Percentiles rank a stretch among this genome's conserved stretches.
These are phyloP conservation scores for Falciphora oryzae DNA, from an alignment of 2,329 filamentous ascomycete genomes.

Conservation along the genomic window DNA sequence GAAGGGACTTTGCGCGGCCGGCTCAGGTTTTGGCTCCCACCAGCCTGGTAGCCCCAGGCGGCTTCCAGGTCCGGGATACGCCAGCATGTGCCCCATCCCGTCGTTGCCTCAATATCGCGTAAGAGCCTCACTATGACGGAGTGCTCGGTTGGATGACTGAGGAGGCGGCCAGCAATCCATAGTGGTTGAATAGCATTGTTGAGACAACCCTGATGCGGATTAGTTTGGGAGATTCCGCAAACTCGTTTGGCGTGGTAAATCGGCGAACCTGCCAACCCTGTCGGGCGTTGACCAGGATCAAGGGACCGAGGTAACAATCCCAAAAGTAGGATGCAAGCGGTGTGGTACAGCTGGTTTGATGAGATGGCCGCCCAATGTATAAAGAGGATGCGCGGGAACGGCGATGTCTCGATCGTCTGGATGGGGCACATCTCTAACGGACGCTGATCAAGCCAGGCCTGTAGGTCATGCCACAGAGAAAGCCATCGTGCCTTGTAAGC, in stretches of 20 bases:
- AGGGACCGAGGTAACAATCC: constrained; percentile 31
- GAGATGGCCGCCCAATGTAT: constrained; percentile 50
- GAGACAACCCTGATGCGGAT: constrained; percentile 48
- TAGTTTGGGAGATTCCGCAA: constrained; percentile 50
- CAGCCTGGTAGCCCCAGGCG: constrained; percentile 32
- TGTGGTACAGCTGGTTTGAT: constrained; percentile 52
- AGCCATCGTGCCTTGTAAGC: constrained; percentile 39
- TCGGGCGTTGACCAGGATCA: constrained; percentile 11
- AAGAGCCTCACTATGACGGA: constrained; percentile 36
- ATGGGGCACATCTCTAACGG: constrained; percentile 41
- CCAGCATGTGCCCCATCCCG: constrained; percentile 49
- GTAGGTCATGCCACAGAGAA: constrained; percentile 42
- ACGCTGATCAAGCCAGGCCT: constrained; percentile 40
- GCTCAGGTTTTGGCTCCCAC: neutral
- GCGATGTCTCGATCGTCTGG: constrained; percentile 33
- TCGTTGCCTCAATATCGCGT: constrained; percentile 42
- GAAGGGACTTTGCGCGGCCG: neutral
- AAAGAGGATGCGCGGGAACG: constrained; percentile 48
- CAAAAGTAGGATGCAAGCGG: constrained; percentile 46
- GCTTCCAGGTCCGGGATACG: constrained; percentile 44
- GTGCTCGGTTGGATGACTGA: constrained; percentile 43
- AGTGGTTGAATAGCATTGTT: constrained; percentile 54
- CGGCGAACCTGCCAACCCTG: constrained; percentile 29
- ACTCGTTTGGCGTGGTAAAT: constrained; percentile 51
- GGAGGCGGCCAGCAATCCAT: constrained; percentile 47